These are phyloP conservation scores for Lecanicillium sp. DNA, from an alignment of 2,329 filamentous ascomycete genomes.

Conservation along the genomic window DNA sequence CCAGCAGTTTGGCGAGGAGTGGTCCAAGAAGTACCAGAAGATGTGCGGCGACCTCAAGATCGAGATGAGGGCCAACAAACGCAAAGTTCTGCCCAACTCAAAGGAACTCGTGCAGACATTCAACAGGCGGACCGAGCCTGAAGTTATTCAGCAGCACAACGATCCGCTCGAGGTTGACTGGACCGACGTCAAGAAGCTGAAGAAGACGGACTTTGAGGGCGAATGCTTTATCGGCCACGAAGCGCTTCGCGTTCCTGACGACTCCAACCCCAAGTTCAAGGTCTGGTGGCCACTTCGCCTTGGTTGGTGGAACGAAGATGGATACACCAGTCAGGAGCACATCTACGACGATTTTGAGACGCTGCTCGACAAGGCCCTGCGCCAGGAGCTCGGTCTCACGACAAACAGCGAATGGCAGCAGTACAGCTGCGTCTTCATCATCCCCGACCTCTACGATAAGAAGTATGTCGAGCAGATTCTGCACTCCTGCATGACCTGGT, in stretches of 20 bases:
- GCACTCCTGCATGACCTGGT: constrained; percentile 79
- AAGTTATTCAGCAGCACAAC: constrained; percentile 89
- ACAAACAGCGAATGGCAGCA: constrained; percentile 77
- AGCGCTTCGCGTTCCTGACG: constrained; percentile 81
- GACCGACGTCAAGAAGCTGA: constrained; percentile 69
- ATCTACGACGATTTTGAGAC: constrained; percentile 83
- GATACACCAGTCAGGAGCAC: constrained; percentile 74
- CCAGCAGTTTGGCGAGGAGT: constrained; percentile 82
- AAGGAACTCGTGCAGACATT: constrained; percentile 94
- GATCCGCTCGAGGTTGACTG: constrained; percentile 91
- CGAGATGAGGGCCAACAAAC: constrained; percentile 89
- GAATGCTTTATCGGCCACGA: constrained; percentile 73
- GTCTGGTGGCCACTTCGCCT: constrained; percentile 86
- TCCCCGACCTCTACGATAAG: constrained; percentile 95
- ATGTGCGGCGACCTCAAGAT: constrained; percentile 83
- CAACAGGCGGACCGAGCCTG: constrained; percentile 77
- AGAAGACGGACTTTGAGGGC: constrained; percentile 56
- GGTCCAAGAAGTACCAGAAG: constrained; percentile 66
- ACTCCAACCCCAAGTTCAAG: constrained; percentile 83
- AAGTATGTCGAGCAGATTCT: constrained; percentile 80
- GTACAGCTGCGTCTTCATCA: constrained; percentile 95
- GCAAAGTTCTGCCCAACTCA: constrained; percentile 92
- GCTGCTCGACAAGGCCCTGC: constrained; percentile 80
- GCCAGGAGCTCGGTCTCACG: constrained; percentile 72
- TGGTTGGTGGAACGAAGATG: constrained; percentile 84